Evolutionary conservation across 169 alveolate genomes (phyloP).

Genomic region (Plasmodium vinckei): DNA sequence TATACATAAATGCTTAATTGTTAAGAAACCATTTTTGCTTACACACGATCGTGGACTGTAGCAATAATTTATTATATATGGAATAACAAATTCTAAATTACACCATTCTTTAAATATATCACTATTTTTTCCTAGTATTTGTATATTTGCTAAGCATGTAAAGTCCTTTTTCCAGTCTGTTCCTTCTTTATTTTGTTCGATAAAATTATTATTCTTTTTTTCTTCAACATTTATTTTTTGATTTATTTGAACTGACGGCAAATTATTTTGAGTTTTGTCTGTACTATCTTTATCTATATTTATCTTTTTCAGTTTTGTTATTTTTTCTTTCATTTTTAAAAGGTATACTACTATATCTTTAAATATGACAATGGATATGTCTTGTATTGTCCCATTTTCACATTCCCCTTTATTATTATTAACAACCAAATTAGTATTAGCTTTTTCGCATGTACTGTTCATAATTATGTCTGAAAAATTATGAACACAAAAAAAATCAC

Average conservation of each 20-base stretch:
- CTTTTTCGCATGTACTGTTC: neutral
- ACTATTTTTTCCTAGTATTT: slow-evolving; percentile 31
- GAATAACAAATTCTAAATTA: slow-evolving; percentile 15
- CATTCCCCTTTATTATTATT: neutral
- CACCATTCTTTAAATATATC: slow-evolving; percentile 25
- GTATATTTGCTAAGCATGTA: slow-evolving; percentile 20
- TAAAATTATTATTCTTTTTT: neutral
- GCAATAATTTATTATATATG: slow-evolving; percentile 38
- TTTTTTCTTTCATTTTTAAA: slow-evolving; percentile 3
- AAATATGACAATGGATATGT: slow-evolving; percentile 12
- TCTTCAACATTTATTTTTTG: neutral
- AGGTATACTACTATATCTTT: slow-evolving; percentile 49
- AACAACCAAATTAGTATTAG: neutral
- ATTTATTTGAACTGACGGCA: neutral
- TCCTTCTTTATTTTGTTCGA: neutral
- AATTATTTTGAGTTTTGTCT: neutral
- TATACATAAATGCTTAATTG: slow-evolving; percentile 56
- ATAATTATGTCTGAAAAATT: neutral
- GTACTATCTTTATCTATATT: neutral
- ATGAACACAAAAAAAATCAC: neutral
- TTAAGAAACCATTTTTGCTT: slow-evolving; percentile 55
- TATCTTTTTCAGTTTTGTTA: slow-evolving; percentile 5
- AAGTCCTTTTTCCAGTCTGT: slow-evolving; percentile 47
- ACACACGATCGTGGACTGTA: slow-evolving; percentile 50
- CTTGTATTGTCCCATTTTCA: neutral